Conservation (phyloP, 1,139 yeast species). For the Nakaseomyces kungkrabaensis region DNA sequence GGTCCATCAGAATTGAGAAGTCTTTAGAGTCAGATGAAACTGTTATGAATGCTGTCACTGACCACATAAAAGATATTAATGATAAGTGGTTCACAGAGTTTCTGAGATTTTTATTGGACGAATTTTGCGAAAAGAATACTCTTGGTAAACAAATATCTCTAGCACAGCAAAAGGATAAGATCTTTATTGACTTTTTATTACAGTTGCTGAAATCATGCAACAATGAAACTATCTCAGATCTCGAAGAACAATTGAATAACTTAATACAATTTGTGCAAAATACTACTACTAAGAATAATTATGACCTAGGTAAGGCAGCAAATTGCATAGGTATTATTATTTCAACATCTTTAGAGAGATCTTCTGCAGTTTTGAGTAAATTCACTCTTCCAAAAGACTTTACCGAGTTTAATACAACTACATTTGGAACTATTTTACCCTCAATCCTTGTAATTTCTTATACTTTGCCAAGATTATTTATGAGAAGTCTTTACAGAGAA, state of each 20-base stretch:
- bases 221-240: slow-evolving; percentile 13
- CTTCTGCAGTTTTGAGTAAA: background rate
- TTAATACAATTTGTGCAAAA: slow-evolving; percentile 9
- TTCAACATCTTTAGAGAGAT: slow-evolving; percentile 33
- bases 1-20: slow-evolving; percentile 65
- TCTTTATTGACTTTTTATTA: slow-evolving; percentile 26
- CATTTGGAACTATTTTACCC: slow-evolving; percentile 14
- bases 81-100: slow-evolving; percentile 19
- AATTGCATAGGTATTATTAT: slow-evolving; percentile 40
- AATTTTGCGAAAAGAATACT: slow-evolving; percentile 26
- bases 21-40: slow-evolving; percentile 53
- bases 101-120: slow-evolving; percentile 30
- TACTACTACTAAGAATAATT: slow-evolving; percentile 8
- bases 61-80: slow-evolving; percentile 15
- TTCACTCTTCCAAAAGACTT: slow-evolving; percentile 11
- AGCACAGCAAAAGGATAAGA: slow-evolving; percentile 12
- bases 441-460: slow-evolving; percentile 37
- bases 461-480: slow-evolving; percentile 42
- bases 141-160: slow-evolving; percentile 10
- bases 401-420: background rate
- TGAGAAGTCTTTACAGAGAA: slow-evolving; percentile 23
- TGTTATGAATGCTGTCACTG: slow-evolving; percentile 36
- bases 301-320: slow-evolving; percentile 31
- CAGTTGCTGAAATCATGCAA: slow-evolving; percentile 27
- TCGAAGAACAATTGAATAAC: slow-evolving; percentile 14